Evolutionary conservation across 2,329 filamentous ascomycete genomes (phyloP), one percentile per base, ranked within the genome.

Genomic region (Polytolypa hystricis): DNA sequence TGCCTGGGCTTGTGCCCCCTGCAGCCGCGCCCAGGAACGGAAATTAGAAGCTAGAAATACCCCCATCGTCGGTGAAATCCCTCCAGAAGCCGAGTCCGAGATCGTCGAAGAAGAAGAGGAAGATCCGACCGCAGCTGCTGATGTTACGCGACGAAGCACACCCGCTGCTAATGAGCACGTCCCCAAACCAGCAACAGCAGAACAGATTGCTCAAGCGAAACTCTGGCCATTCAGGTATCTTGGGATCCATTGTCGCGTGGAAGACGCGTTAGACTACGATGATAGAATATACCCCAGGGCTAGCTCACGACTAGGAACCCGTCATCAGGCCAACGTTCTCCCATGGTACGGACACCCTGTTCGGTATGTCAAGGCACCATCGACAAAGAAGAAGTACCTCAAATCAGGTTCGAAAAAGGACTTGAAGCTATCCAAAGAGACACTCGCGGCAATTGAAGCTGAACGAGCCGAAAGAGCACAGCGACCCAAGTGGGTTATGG

Each of bases 201-300:
- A 93, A 53, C 89, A 96, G 56, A 81, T 89, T 40, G 84, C 91
- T 40, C 82, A 95, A 48, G 86, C 89, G 20, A 91, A 85, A 51
- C 74, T 95, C 52, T 98, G 91, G 91, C 87, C 86, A 2, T 96
- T 91, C 66, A 77, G 91, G 42, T 98, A 98, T 58, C 66, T 98
- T 5, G 91, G 91, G 25, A 86, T 94, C 47, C 91, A 98, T 61
- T 95, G 87, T 61, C 83, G 86, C 47, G 82, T 91, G 1, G 87
- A 96, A 58, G 91, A 98, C 63, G 91, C 85, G 0, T 68, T 98
- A 19, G 91, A 98, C 57, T 93, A 94, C 55, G 91, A 98, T 53
- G 91, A 98, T 58, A 80, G 91, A 45, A 96, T 98, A 46, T 96
- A 96, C 54, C 91, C 91, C 6, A 81, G 91, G 46, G 89, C 91